phyloP scores from a whole-genome alignment of 371 early-diverging fungal species.

The Mucor irregularis region DNA sequence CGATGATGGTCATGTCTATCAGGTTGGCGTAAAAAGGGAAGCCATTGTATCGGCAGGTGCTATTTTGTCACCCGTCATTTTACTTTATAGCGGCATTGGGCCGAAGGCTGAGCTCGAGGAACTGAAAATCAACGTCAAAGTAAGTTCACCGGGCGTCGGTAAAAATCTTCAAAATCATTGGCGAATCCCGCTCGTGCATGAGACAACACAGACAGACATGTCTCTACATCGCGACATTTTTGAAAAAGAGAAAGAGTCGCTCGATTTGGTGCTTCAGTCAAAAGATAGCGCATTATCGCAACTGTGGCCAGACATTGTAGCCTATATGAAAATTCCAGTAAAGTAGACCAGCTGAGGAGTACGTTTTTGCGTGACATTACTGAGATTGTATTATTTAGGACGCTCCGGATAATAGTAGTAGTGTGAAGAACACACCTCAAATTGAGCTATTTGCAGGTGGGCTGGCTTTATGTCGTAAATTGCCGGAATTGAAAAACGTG shows the following conservation, averaged over 20 bases:
- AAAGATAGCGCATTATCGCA: slow-evolving; percentile 22
- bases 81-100: slow-evolving; percentile 28
- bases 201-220: slow-evolving; percentile 15
- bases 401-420: slow-evolving; percentile 25
- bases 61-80: slow-evolving; percentile 31
- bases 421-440: slow-evolving; percentile 18
- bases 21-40: slow-evolving; percentile 25
- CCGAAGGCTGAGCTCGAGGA: slow-evolving; percentile 22
- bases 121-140: slow-evolving; percentile 16
- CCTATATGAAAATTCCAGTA: slow-evolving; percentile 34
- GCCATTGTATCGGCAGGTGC: slow-evolving; percentile 43
- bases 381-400: slow-evolving; percentile 1
- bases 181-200: slow-evolving; percentile 21
- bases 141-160: slow-evolving; percentile 40
- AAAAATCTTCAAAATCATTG: slow-evolving; percentile 43
- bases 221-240: slow-evolving; percentile 17
- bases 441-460: slow-evolving; percentile 30
- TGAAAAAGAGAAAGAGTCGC: not conserved
- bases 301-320: slow-evolving; percentile 32
- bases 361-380: not conserved
- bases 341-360: too few relatives aligned
- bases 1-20: not conserved
- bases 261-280: slow-evolving; percentile 5
- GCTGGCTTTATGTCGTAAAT: slow-evolving; percentile 20
- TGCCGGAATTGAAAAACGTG: slow-evolving; percentile 16